Evolutionary conservation across 805 yeast species (phyloP).

Genomic region (Grigorovia humatica): DNA sequence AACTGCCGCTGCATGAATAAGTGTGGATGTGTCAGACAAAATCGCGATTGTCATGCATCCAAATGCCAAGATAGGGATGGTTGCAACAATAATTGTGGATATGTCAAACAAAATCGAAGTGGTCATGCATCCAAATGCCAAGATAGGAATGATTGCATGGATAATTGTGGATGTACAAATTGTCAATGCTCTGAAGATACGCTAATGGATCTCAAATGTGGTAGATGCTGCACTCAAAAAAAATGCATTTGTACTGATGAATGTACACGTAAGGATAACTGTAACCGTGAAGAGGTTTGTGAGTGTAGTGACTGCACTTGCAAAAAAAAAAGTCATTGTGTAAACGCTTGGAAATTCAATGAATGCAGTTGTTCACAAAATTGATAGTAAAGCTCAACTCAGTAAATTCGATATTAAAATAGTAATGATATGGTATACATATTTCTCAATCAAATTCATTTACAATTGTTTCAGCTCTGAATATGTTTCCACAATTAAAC

Average conservation of each 20-base stretch:
- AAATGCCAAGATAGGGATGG: not conserved
- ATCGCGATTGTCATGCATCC: slow-evolving; percentile 1
- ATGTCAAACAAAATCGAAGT: not conserved
- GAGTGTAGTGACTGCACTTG: not conserved
- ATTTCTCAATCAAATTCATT: too few species aligned
- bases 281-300: not conserved
- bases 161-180: not conserved
- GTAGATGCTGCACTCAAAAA: too few species aligned
- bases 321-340: slow-evolving; percentile 2
- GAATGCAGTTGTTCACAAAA: too few species aligned
- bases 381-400: too few species aligned
- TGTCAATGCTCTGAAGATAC: too few species aligned
- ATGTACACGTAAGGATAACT: not conserved
- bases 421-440: too few species aligned
- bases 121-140: not conserved
- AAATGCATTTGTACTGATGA: not conserved
- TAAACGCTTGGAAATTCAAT: too few species aligned
- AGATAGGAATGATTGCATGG: too few species aligned
- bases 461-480: too few species aligned
- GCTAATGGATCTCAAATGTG: too few species aligned
- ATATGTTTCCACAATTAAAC: too few species aligned
- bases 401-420: too few species aligned
- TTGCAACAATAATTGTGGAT: not conserved
- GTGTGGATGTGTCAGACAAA: not conserved
- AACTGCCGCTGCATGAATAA: not conserved